A percentile compares a stretch with the other conserved stretches of the same genome.
Conservation (phyloP, 2,329 filamentous ascomycete genomes). For the Exophiala viscosa region DNA sequence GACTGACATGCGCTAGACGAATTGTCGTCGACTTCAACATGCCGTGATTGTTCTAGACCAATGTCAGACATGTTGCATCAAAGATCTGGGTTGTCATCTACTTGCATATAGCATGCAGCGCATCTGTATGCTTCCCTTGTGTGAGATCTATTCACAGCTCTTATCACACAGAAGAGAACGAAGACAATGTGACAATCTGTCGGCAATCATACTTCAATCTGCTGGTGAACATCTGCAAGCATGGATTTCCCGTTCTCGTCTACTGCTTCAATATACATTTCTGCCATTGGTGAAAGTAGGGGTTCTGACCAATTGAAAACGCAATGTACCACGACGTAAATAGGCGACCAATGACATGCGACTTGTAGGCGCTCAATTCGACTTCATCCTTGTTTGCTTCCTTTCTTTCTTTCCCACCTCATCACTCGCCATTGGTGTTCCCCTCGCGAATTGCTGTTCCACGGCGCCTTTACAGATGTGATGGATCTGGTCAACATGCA, state of each 20-base stretch:
- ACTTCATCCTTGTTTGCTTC: constrained; percentile 5
- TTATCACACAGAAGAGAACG: no score
- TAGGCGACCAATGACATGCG: constrained; percentile 17
- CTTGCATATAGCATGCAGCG: not conserved
- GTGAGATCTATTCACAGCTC: no score
- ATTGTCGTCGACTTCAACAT: constrained; percentile 29
- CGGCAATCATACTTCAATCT: no score
- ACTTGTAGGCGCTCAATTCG: constrained; percentile 13
- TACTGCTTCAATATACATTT: not conserved
- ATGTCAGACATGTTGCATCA: no score
- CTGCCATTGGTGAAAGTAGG: not conserved
- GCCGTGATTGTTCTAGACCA: constrained; percentile 8
- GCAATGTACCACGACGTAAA: not conserved
- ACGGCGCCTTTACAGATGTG: constrained; percentile 21
- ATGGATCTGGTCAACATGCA: constrained; percentile 21
- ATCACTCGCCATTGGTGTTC: constrained; percentile 7
- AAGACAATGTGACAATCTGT: no score
- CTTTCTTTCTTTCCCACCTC: constrained; percentile 10
- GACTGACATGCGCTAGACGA: constrained; percentile 20
- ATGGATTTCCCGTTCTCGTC: not conserved
- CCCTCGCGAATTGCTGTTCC: constrained; percentile 4
- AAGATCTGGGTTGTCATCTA: not conserved
- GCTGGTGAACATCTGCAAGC: no score
- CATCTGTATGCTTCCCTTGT: not conserved
- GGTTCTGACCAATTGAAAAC: not conserved